A percentile compares a stretch with the other conserved stretches of the same genome.
Evolutionary conservation across 768 basidiomycete species (phyloP).

Genomic region (Arthromyces matolae): DNA sequence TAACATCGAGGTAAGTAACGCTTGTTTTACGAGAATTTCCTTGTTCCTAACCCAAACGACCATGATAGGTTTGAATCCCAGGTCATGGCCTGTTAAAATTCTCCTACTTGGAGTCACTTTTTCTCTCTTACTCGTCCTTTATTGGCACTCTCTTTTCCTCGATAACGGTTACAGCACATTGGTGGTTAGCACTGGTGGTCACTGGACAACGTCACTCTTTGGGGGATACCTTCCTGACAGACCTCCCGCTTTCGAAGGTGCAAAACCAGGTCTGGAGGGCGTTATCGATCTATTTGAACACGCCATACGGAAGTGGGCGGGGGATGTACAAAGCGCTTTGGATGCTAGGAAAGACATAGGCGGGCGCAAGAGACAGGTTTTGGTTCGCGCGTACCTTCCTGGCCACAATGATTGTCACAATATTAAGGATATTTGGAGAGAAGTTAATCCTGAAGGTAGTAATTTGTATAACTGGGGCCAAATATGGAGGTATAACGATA

Average conservation of each 20-base stretch:
- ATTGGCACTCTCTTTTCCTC: conserved; percentile 43
- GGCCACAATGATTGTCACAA: conserved; percentile 65
- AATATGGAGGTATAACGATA: conserved; percentile 52
- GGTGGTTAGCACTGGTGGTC: conserved; percentile 61
- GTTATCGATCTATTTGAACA: conserved; percentile 55
- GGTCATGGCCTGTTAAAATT: conserved; percentile 18
- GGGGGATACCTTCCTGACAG: conserved; percentile 22
- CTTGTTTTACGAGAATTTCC: background rate
- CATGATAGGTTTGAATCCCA: conserved; percentile 17
- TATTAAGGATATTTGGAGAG: conserved; percentile 40
- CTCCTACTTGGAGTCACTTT: conserved; percentile 17
- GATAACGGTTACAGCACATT: conserved; percentile 58
- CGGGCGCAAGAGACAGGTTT: conserved; percentile 36
- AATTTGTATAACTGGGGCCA: conserved; percentile 65
- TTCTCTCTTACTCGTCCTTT: too few species aligned
- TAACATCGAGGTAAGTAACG: too few species aligned
- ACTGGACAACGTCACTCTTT: conserved; percentile 64
- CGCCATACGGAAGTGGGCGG: conserved; percentile 56
- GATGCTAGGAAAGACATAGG: conserved; percentile 22
- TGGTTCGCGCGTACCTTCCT: conserved; percentile 59
- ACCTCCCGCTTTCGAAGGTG: conserved; percentile 12
- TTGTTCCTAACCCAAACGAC: background rate
- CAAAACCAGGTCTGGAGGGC: conserved; percentile 47
- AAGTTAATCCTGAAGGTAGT: conserved; percentile 41
- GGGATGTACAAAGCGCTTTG: conserved; percentile 44